These are phyloP conservation scores for Saccharum spontaneum DNA, from an alignment of 176 grass and related monocot species.

Conservation along the genomic window DNA sequence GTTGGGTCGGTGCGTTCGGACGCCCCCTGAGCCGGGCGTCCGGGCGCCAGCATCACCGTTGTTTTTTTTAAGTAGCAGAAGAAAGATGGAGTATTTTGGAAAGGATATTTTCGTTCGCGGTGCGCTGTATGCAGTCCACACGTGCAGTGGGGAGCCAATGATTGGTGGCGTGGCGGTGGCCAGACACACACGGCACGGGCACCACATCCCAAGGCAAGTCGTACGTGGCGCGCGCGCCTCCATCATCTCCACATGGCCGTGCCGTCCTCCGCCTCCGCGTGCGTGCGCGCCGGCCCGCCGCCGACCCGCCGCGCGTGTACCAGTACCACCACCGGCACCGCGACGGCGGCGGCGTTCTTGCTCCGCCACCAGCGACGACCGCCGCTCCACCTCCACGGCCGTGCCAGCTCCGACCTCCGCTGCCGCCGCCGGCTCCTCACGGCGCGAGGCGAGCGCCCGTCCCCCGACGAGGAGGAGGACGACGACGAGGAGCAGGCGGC, in stretches of 20 bases:
- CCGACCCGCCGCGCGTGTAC: too few relatives aligned
- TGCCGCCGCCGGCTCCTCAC: constrained; percentile 51
- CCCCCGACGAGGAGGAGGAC: not conserved
- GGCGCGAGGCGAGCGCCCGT: constrained; percentile 33
- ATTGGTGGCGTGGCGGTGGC: too few relatives aligned
- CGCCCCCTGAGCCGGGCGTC: too few relatives aligned
- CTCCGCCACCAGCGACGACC: not conserved
- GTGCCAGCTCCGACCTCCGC: constrained; percentile 32
- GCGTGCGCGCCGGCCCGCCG: not conserved
- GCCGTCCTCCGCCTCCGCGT: not conserved
- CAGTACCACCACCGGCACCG: too few relatives aligned
- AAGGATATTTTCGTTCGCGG: too few relatives aligned
- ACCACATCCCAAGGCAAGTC: not conserved
- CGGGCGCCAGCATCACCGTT: too few relatives aligned
- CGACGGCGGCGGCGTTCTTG: not conserved
- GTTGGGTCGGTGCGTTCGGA: too few relatives aligned
- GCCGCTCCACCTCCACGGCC: not conserved
- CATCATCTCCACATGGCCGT: not conserved
- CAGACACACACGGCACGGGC: too few relatives aligned
- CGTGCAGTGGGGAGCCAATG: too few relatives aligned
- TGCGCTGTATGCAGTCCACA: too few relatives aligned
- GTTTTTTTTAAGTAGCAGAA: too few relatives aligned
- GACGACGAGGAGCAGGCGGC: not conserved
- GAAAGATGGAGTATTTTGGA: too few relatives aligned
- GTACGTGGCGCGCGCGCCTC: not conserved